Base-by-base conservation (phyloP, 305 asterid genomes). In the Plantago coronopus region DNA sequence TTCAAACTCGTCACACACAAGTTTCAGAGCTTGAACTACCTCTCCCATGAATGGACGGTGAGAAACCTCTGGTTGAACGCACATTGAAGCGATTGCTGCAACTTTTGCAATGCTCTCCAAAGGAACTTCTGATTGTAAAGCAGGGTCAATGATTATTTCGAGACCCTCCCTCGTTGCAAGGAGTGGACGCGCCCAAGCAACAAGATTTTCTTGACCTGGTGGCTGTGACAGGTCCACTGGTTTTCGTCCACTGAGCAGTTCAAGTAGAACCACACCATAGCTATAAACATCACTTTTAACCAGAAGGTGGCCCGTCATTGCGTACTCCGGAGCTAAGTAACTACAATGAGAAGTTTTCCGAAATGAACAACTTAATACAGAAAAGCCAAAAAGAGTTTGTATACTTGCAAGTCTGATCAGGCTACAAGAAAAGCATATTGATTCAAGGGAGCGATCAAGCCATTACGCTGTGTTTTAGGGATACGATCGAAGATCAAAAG, bases 11-110 rank as follows among this genome's bases (percentile, higher is more conserved):
- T 86, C 73, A 79, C 94, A 91, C 10, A 91, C 96, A 19, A 91
- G 90, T 78, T 86, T 91, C 76, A 91, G 56, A 25, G 96, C 98
- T 68, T 91, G 98, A 47, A 88, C 94, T 2, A 91, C 98, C 74
- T 91, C 98, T 1, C 98, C 98, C 98, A 91, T 91, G 76, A 91
- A 91, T 11, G 98, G 98, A 17, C 98, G 94, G 51, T 91, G 95
- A 31, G 98, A 88, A 8, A 86, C 98, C 65, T 91, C 98, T 0
- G 98, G 95, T 63, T 91, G 98, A 42, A 91, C 96, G 37, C 98
- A 91, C 98, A 86, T 91, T 17, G 98, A 86, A 57, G 98, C 96
- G 17, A 91, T 88, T 54, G 98, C 98, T 8, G 89, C 86, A 58
- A 91, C 88, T 73, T 79, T 82, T 49, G 83, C 73, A 21, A 79